Conservation (phyloP, 23 red algal genomes). For the Gracilaria gracilis region DNA sequence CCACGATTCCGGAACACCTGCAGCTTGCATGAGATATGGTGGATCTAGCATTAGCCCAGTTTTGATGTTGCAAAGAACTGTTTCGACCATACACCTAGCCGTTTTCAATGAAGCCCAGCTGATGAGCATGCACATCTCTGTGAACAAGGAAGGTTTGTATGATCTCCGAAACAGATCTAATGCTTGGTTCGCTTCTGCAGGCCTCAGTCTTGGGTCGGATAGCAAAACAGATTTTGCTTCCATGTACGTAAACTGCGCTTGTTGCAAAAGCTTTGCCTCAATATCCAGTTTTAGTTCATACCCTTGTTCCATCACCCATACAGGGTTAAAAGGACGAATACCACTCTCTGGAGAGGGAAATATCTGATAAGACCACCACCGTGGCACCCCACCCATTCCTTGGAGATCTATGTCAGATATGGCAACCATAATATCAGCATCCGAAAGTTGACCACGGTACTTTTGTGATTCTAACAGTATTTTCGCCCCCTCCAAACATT, state of each 20-base stretch:
- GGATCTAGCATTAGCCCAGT: background rate
- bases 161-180: background rate
- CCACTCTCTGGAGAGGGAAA: too few relatives aligned
- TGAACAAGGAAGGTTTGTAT: background rate
- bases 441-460: background rate
- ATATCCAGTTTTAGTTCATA: background rate
- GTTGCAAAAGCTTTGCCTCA: background rate
- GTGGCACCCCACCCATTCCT: background rate
- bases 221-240: background rate
- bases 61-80: background rate
- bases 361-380: background rate
- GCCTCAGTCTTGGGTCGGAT: background rate
- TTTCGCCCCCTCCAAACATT: background rate
- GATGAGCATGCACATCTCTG: background rate
- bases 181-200: background rate
- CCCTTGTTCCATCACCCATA: background rate
- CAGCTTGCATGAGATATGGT: background rate
- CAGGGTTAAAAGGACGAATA: background rate
- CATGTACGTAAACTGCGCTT: background rate
- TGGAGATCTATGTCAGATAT: too few relatives aligned
- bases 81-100: background rate
- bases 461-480: background rate
- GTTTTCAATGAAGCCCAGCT: background rate
- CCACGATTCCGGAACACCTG: background rate
- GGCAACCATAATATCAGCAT: background rate